Conservation (phyloP, 1,139 yeast genomes). For the Spathaspora sp. region DNA sequence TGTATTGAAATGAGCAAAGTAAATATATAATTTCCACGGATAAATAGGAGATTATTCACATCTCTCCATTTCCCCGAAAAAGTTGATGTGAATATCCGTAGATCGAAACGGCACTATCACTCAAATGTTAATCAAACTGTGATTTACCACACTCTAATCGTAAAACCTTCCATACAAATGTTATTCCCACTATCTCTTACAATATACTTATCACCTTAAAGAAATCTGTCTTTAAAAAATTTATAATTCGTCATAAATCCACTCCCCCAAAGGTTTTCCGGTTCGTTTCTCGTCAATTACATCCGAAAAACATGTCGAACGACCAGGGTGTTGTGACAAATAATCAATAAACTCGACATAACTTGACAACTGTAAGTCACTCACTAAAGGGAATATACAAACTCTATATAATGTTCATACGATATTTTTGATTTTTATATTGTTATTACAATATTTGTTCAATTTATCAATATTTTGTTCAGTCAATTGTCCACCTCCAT, state of each 20-base stretch:
- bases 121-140: not conserved
- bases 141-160: not conserved
- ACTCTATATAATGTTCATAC: not conserved
- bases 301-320: slow-evolving; percentile 2
- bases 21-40: too few species aligned
- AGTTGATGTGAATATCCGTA: too few species aligned
- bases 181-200: not conserved
- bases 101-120: too few species aligned
- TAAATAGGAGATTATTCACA: too few species aligned
- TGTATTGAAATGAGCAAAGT: too few species aligned
- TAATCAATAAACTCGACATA: not conserved
- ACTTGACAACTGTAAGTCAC: not conserved
- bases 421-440: not conserved
- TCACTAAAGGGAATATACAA: not conserved
- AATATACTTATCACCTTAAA: slow-evolving; percentile 8
- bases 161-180: slow-evolving; percentile 9
- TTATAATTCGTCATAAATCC: slow-evolving; percentile 10
- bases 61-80: too few species aligned
- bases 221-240: slow-evolving; percentile 4
- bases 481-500: not conserved
- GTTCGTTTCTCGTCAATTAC: slow-evolving; percentile 3
- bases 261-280: slow-evolving; percentile 9
- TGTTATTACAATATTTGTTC: not conserved
- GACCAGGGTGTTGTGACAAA: not conserved
- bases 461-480: not conserved